Conservation (phyloP, 2,329 filamentous ascomycete species). For the Gaeumannomyces tritici region DNA sequence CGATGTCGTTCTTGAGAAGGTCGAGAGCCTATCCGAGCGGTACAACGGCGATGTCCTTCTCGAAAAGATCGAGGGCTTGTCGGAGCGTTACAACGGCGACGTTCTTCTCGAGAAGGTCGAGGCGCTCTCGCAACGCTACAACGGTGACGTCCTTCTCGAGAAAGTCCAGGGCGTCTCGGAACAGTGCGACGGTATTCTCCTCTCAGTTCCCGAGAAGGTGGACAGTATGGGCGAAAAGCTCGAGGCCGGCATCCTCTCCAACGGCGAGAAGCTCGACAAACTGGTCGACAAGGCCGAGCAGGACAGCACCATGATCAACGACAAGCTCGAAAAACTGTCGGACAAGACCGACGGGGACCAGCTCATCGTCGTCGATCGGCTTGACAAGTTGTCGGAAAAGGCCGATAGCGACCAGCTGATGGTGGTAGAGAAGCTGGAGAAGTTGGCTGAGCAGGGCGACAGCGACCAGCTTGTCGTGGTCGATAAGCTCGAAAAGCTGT, state of each 20-base stretch:
- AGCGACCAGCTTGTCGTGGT: not conserved
- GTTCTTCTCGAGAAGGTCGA: constrained; percentile 39
- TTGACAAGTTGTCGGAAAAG: not conserved
- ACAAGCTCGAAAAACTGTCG: not conserved
- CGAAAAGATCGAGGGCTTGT: constrained; percentile 57
- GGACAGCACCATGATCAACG: not conserved
- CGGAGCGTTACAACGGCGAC: constrained; percentile 48
- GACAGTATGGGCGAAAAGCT: not conserved
- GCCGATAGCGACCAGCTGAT: not conserved
- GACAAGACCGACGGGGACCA: not conserved
- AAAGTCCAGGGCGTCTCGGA: not conserved
- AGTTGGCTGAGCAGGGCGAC: not conserved
- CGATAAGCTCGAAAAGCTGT: not conserved
- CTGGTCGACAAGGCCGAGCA: not conserved
- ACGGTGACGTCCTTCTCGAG: not conserved
- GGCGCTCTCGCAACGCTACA: not conserved
- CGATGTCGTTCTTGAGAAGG: constrained; percentile 31
- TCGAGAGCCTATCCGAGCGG: constrained; percentile 47
- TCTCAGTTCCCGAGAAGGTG: not conserved
- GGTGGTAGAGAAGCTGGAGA: not conserved
- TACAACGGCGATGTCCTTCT: constrained; percentile 15
- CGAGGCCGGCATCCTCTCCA: not conserved
- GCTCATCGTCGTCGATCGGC: not conserved
- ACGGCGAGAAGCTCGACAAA: not conserved
- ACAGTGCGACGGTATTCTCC: not conserved